A percentile compares a stretch with the other conserved stretches of the same genome.
These are phyloP conservation scores for Vanilla planifolia DNA, from an alignment of 106 monocot genomes.

Conservation along the genomic window DNA sequence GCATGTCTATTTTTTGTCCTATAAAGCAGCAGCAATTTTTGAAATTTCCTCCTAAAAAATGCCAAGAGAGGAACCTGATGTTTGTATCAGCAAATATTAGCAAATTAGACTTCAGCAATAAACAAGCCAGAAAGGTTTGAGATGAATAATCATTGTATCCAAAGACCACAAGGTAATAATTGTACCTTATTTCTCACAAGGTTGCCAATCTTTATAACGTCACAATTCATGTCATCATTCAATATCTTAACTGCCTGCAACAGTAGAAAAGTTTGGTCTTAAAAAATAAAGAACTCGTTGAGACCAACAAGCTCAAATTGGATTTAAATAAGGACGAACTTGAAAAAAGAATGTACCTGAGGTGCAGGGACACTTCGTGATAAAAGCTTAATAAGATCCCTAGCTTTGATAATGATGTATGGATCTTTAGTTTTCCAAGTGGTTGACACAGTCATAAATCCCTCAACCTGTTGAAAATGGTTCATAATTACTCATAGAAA, in stretches of 20 bases:
- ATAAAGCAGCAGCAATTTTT: no score
- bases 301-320: neutral
- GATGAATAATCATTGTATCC: neutral
- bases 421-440: conserved; percentile 91
- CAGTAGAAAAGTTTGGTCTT: conserved; percentile 4
- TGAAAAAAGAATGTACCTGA: conserved; percentile 38
- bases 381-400: conserved; percentile 94
- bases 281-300: neutral
- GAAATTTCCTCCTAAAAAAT: no score
- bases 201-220: conserved; percentile 88
- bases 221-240: conserved; percentile 95
- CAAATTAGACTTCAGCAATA: neutral
- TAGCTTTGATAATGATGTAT: conserved; percentile 83
- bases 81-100: no score
- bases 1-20: no score
- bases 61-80: no score
- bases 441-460: conserved; percentile 93
- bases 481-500: neutral
- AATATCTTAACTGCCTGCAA: conserved; percentile 88
- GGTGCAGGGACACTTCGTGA: conserved; percentile 95
- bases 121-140: neutral
- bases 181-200: conserved; percentile 82
- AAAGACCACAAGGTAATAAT: conserved; percentile 2
- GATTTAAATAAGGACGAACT: neutral
- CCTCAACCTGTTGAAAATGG: conserved; percentile 55